A percentile compares a stretch with the other conserved stretches of the same genome.
These are phyloP conservation scores for Dryadomyces sulphureus DNA, from an alignment of 2,329 filamentous ascomycete genomes.

Conservation along the genomic window DNA sequence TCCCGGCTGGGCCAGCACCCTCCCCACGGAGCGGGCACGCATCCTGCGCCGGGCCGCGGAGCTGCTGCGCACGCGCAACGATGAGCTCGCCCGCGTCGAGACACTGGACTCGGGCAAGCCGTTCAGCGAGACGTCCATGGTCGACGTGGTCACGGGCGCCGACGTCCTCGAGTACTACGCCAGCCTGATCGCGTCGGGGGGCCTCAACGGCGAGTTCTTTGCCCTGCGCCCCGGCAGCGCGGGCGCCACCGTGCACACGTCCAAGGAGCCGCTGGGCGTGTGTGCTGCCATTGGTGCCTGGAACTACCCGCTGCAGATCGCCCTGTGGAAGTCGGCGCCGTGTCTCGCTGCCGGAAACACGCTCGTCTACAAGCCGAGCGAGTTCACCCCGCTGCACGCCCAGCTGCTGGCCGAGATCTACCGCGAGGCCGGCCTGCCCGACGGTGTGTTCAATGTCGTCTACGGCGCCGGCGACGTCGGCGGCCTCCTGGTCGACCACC, in stretches of 20 bases:
- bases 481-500: conserved; percentile 10
- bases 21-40: conserved; percentile 46
- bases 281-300: conserved; percentile 22
- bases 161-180: conserved; percentile 25
- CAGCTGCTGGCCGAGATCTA: conserved; percentile 22
- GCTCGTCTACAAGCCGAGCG: conserved; percentile 28
- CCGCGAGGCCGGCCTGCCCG: conserved; percentile 26
- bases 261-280: conserved; percentile 20
- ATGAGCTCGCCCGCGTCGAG: conserved; percentile 64
- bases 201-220: conserved; percentile 20
- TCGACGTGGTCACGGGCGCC: conserved; percentile 47
- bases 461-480: conserved; percentile 21
- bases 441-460: conserved; percentile 27
- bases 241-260: conserved; percentile 26
- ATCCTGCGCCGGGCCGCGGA: conserved; percentile 65
- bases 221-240: conserved; percentile 23
- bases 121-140: conserved; percentile 68
- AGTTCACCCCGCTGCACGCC: conserved; percentile 25
- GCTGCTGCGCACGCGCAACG: conserved; percentile 61
- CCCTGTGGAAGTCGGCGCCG: conserved; percentile 25
- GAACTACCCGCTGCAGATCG: conserved; percentile 24
- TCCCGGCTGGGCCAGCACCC: conserved; percentile 58
- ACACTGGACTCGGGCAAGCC: conserved; percentile 80
- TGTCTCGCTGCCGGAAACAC: conserved; percentile 28
- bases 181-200: conserved; percentile 17